These are phyloP conservation scores for Verticillium alfalfae DNA, from an alignment of 2,329 filamentous ascomycete genomes.

Conservation along the genomic window DNA sequence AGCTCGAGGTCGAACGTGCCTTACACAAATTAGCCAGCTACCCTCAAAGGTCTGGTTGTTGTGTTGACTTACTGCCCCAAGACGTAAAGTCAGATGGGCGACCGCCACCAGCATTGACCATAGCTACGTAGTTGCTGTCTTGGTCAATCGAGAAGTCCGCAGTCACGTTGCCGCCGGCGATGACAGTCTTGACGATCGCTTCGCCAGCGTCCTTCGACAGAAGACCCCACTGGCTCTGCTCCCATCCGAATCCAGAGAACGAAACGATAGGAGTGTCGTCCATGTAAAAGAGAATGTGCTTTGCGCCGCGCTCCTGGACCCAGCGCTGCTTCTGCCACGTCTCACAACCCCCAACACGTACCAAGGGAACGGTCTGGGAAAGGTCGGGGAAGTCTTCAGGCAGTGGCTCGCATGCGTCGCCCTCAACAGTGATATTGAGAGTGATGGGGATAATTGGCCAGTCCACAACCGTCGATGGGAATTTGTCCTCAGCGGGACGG, in stretches of 20 bases:
- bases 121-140: conserved; percentile 12
- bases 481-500: conserved; percentile 25
- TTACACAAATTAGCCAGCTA: not conserved
- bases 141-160: conserved; percentile 20
- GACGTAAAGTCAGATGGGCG: conserved; percentile 29
- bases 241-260: conserved; percentile 6
- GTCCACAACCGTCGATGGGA: conserved; percentile 25
- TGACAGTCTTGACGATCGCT: conserved; percentile 18
- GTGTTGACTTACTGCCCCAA: conserved; percentile 23
- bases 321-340: conserved; percentile 19
- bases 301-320: conserved; percentile 17
- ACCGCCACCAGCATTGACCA: conserved; percentile 21
- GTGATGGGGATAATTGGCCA: conserved; percentile 4
- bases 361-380: conserved; percentile 17
- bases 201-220: conserved; percentile 16
- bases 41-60: not conserved
- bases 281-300: conserved; percentile 24
- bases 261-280: conserved; percentile 13
- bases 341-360: conserved; percentile 26
- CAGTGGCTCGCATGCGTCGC: conserved; percentile 20
- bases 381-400: conserved; percentile 12
- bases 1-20: conserved; percentile 33
- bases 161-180: conserved; percentile 18
- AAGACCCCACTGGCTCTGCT: conserved; percentile 13
- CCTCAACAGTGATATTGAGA: conserved; percentile 16